Evolutionary conservation across 306 rosid species (phyloP), one percentile per base, ranked within the genome.

Genomic region (Sesbania bispinosa): DNA sequence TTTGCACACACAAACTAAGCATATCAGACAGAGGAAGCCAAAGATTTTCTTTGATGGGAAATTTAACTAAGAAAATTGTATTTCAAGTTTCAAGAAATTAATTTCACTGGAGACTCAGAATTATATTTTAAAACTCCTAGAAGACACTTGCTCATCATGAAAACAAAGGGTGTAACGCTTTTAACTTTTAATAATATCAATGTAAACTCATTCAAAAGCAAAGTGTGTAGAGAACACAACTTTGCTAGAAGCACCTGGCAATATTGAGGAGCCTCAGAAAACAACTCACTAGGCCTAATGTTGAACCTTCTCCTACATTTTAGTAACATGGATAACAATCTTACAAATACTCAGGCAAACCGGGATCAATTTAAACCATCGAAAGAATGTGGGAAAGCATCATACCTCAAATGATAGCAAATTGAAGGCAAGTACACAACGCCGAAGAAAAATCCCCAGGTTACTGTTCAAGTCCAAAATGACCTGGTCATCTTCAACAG

Each of bases 381-480:
- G 29, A 53, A 51, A 54, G 50, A 46, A 20, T 10, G 41, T 9
- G 19, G 13, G 21, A 50, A 55, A 50, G 24, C 20, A 53, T 3
- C 70, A 39, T 63, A 94, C 98, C 98, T 89, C 98, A 77, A 90
- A 87, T 6, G 97, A 82, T 47, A 94, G 82, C 59, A 88, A 79
- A 83, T 94, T 94, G 79, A 94, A 94, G 3, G 98, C 94, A 82
- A 89, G 97, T 30, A 91, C 32, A 75, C 96, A 86, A 2, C 91
- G 95, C 47, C 95, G 90, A 27, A 94, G 89, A 86, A 89, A 94
- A 83, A 89, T 72, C 75, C 98, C 97, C 38, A 89, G 77, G 75
- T 77, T 85, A 82, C 96, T 89, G 73, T 77, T 85, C n/a, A 88
- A 76, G 79, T 94, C 98, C 96, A 94, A 82, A 77, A 86, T 80